phyloP scores from a whole-genome alignment of 2,329 filamentous ascomycete species.

The Penicillium sp. region DNA sequence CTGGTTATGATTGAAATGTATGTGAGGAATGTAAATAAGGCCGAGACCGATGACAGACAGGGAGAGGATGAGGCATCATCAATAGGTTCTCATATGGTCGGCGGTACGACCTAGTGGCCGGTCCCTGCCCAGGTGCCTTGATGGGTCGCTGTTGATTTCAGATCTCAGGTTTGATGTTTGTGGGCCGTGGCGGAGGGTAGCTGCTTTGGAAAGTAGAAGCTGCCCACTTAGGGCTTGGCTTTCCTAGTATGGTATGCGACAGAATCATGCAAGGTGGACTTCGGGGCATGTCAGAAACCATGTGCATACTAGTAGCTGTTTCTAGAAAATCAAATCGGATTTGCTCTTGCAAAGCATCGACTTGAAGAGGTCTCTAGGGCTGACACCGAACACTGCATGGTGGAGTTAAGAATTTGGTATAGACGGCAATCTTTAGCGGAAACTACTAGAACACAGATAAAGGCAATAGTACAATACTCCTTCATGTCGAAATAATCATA shows the following conservation, averaged over 20 bases:
- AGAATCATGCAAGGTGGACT: background rate
- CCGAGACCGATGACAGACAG: background rate
- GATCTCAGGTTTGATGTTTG: too few species aligned
- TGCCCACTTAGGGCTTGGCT: background rate
- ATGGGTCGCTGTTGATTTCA: background rate
- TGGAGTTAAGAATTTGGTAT: background rate
- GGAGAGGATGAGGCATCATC: background rate
- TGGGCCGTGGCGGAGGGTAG: too few species aligned
- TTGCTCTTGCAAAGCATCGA: background rate
- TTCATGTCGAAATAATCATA: background rate
- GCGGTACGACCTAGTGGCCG: constrained; percentile 1
- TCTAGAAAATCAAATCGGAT: background rate
- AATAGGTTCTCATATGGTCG: background rate
- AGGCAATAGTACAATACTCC: background rate
- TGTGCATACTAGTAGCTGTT: too few species aligned
- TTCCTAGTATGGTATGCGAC: background rate
- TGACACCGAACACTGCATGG: background rate
- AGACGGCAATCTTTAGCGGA: background rate
- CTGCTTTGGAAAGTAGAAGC: background rate
- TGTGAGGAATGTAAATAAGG: constrained; percentile 1
- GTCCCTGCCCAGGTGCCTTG: background rate
- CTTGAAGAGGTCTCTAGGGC: too few species aligned
- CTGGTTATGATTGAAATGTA: constrained; percentile 1
- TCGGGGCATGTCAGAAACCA: background rate
- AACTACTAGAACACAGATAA: background rate